A percentile compares a stretch with the other conserved stretches of the same genome.
Conservation (phyloP, 139 green algal species). For the Deuterostichococcus epilithicus region DNA sequence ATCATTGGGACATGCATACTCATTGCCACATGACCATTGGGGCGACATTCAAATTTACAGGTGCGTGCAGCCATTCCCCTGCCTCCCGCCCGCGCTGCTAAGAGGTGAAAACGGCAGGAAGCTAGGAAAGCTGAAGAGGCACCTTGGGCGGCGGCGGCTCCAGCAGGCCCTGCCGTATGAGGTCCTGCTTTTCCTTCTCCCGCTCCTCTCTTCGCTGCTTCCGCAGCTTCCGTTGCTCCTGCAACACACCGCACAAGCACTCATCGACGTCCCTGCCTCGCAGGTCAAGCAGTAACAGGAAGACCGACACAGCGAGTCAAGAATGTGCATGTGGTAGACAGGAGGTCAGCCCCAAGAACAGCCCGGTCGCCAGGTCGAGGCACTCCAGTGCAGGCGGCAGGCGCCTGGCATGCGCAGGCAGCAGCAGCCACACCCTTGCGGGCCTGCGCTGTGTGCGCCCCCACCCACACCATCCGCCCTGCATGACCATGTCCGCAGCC, state of each 20-base stretch:
- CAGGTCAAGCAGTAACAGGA: background rate
- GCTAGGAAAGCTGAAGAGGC: background rate
- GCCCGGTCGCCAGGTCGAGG: no score
- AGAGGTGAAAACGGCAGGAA: background rate
- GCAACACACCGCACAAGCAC: background rate
- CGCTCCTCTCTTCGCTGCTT: conserved; percentile 84
- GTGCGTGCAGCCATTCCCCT: no score
- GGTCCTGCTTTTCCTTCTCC: conserved; percentile 97
- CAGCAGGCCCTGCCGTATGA: conserved; percentile 88
- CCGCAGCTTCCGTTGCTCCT: conserved; percentile 93
- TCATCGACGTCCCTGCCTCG: background rate
- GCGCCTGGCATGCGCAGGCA: no score
- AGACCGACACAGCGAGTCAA: no score
- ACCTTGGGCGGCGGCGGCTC: conserved; percentile 92
- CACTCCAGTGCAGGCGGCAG: no score
- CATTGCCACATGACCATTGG: no score
- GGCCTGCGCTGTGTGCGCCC: background rate
- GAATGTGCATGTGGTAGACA: no score
- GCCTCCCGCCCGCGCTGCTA: background rate
- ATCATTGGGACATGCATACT: no score
- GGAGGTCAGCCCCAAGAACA: no score
- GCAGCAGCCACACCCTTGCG: background rate
- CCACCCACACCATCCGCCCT: background rate
- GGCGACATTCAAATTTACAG: no score
- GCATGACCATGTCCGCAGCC: background rate